Evolutionary conservation across 306 rosid species (phyloP).

Genomic region (Begonia masoniana): DNA sequence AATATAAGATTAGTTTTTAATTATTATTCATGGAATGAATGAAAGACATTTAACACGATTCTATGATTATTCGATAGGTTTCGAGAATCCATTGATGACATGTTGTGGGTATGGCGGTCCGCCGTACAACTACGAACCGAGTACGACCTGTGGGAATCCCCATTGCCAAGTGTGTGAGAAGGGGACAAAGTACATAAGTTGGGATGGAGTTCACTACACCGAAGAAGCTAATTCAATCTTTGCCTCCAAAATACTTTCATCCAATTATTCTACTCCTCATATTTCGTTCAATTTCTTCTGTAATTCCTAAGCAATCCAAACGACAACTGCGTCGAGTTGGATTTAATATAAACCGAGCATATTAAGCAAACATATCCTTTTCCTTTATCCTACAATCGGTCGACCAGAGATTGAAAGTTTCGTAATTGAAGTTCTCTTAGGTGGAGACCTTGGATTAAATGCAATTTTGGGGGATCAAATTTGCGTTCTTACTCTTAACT

Average conservation of each 20-base stretch:
- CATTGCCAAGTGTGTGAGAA: slow-evolving; percentile 14
- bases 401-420: too few relatives aligned
- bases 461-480: too few relatives aligned
- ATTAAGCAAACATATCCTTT: too few relatives aligned
- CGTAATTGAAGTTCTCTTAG: too few relatives aligned
- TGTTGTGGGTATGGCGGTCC: slow-evolving; percentile 25
- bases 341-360: too few relatives aligned
- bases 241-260: slow-evolving; percentile 18
- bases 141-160: slow-evolving; percentile 8
- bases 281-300: slow-evolving; percentile 12
- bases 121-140: slow-evolving; percentile 16
- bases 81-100: slow-evolving; percentile 16
- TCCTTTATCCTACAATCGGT: too few relatives aligned
- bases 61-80: slow-evolving; percentile 1
- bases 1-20: too few relatives aligned
- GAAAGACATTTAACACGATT: too few relatives aligned
- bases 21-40: too few relatives aligned
- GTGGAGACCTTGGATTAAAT: too few relatives aligned
- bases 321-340: not conserved
- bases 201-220: slow-evolving; percentile 24
- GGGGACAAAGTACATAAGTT: slow-evolving; percentile 18
- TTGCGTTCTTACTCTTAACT: too few relatives aligned
- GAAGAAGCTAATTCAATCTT: slow-evolving; percentile 23
- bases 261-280: slow-evolving; percentile 15
- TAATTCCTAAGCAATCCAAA: not conserved